Evolutionary conservation across 202 grass and related monocot species (phyloP), one percentile per base, ranked within the genome.

Genomic region (Eragrostis tef): DNA sequence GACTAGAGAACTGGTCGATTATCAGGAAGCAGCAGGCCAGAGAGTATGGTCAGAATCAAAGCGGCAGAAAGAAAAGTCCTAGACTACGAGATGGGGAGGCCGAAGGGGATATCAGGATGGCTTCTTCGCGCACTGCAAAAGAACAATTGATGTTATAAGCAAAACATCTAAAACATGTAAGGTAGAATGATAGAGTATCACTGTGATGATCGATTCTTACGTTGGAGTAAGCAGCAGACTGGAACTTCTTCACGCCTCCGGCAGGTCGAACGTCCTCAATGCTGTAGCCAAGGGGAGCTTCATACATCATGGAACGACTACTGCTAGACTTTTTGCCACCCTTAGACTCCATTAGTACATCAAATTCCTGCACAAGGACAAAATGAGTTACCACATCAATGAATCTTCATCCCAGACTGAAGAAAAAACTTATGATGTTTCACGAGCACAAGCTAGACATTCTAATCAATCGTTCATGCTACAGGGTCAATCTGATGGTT

Each of bases 271-370:
- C 84, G 77, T 98, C 95, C 84, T 98, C 95, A 88, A 98, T 94
- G 92, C 90, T 93, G 90, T 98, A 98, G 3, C 92, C 92, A 29
- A 98, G 95, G 85, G 95, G 95, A 78, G 92, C 95, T 94, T 98
- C 95, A 67, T 94, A 94, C 71, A 89, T 88, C 77, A 93, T 89
- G 77, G 86, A 91, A 83, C 87, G 72, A 94, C 94, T 91, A 92
- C 92, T 92, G 83, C 89, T 92, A 89, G 89, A 89, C 63, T 80
- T 85, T 16, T 97, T 92, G 61, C 95, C 90, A 80, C 90, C 92
- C 69, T 98, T 98, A 27, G 95, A 98, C 82, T 98, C 95, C 95
- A 98, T 98, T 94, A 94, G 86, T 78, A 91, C 92, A 98, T 98
- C 85, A 87, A 94, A 46, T 86, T 89, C 74, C 95, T 98, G 90